Evolutionary conservation across 2,329 filamentous ascomycete species (phyloP), one percentile per base, ranked within the genome.

Genomic region (Bipolaris cookei): DNA sequence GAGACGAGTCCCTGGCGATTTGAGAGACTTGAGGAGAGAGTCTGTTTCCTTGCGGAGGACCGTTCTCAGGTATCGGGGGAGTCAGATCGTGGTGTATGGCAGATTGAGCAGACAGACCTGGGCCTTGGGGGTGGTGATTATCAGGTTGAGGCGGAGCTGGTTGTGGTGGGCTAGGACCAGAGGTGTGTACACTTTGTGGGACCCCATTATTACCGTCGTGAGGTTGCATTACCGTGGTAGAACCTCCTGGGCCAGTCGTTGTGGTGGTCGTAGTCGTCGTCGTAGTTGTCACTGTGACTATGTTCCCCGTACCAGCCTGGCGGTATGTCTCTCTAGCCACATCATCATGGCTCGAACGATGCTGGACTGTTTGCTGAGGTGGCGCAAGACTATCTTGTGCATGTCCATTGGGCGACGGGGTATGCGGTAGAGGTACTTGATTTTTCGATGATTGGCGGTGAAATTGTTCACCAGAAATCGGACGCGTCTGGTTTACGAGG

Each of bases 181-280:
- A 70, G 23, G 67, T 74, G 45, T 66, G 70, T 16, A 71, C 70
- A 20, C 73, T 67, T 18, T 64, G 71, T 8, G 59, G 63, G 20
- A 67, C 58, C 2, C 65, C 51, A 7, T 25, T 42, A 41, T 54
- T 59, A n/a, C 56, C 61, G 8, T 58, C 57, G 43, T 47, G 61
- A 8, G 72, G 71, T 34, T 71, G 65, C 38, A 74, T 64, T 32
- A 75, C 70, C 8, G 72, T 75, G 10, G 71, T 74, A 20, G 65
- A 65, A 1, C 73, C 73, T 3, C 73, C 73, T 13, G 72, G 72
- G 0, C 72, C 72, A 11, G 72, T 75, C 2, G 69, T 72, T 14
- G 72, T 75, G 2, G 72, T 76, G 0, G 73, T 75, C 1, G 73
- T 75, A 1, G 73, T 75, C 1, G 72, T 76, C 1, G 73, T 75